Percentiles rank a stretch among this genome's conserved stretches.
These are phyloP conservation scores for Serendipita sp. DNA, from an alignment of 1,284 basidiomycete genomes.

Conservation along the genomic window DNA sequence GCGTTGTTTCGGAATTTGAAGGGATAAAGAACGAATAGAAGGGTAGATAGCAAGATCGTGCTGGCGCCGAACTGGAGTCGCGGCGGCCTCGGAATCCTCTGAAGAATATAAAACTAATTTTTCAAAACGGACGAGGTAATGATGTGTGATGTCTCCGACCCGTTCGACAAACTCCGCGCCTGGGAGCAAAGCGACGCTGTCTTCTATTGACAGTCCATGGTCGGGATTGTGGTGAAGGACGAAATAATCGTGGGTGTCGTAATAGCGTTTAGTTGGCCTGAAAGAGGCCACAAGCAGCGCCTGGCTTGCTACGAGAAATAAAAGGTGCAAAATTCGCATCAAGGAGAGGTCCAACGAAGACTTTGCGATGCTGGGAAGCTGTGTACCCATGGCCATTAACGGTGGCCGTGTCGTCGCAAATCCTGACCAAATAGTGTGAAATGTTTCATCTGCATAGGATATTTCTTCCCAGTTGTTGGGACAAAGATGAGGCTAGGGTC, in stretches of 20 bases:
- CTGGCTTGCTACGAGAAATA: neutral
- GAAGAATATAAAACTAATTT: constrained; percentile 20
- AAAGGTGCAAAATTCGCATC: neutral
- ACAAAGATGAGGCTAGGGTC: too few species aligned
- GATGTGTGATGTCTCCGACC: constrained; percentile 68
- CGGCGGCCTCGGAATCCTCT: neutral
- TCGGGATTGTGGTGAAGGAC: constrained; percentile 61
- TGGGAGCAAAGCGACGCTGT: constrained; percentile 42
- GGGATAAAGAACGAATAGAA: constrained; percentile 43
- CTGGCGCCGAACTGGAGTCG: neutral
- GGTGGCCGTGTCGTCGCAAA: too few species aligned
- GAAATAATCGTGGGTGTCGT: constrained; percentile 82
- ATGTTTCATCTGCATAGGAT: too few species aligned
- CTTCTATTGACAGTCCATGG: constrained; percentile 36
- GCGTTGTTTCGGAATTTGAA: constrained; percentile 48
- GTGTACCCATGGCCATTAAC: too few species aligned
- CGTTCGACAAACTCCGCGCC: constrained; percentile 79
- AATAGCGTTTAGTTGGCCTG: constrained; percentile 22
- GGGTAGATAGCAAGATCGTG: constrained; percentile 17
- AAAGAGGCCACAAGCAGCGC: neutral
- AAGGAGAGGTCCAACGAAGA: neutral
- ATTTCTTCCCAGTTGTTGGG: too few species aligned
- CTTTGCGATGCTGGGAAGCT: neutral
- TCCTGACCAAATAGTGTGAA: too few species aligned
- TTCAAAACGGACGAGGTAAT: constrained; percentile 71